phyloP scores from a whole-genome alignment of 495 filamentous ascomycete species.

The Chaetomidium leptoderma region DNA sequence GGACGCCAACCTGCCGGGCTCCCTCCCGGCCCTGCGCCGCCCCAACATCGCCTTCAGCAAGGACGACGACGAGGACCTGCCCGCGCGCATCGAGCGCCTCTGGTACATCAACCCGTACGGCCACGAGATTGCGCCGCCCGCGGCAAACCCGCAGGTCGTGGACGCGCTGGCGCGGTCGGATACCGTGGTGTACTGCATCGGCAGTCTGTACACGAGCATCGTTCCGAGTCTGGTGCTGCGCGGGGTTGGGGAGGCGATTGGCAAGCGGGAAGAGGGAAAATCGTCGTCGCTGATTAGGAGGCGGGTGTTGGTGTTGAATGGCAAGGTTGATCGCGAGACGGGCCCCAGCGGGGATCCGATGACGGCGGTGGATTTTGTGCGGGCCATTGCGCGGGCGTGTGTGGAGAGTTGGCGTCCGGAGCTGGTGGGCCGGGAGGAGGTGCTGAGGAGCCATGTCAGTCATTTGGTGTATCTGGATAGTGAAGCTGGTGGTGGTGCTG shows the following conservation, averaged over 20 bases:
- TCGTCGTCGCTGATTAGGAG: constrained; percentile 51
- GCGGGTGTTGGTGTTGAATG: constrained; percentile 85
- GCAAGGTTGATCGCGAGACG: constrained; percentile 79
- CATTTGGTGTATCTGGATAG: constrained; percentile 75
- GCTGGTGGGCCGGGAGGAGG: constrained; percentile 40
- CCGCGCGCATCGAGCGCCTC: constrained; percentile 71
- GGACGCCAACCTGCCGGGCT: constrained; percentile 85
- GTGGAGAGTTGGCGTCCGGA: constrained; percentile 38
- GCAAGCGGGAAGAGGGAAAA: constrained; percentile 5
- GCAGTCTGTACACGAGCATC: constrained; percentile 77
- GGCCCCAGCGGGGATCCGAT: constrained; percentile 58
- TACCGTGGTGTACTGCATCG: constrained; percentile 83
- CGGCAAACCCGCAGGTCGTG: constrained; percentile 74
- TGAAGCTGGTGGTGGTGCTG: constrained; percentile 29
- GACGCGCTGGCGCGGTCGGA: constrained; percentile 57
- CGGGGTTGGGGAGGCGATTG: constrained; percentile 56
- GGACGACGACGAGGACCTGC: constrained; percentile 57
- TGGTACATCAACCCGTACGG: constrained; percentile 99
- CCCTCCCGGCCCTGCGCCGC: constrained; percentile 69
- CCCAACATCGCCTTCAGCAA: constrained; percentile 81
- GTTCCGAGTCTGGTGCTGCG: constrained; percentile 69
- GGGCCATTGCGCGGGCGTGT: constrained; percentile 68
- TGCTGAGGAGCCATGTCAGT: constrained; percentile 62
- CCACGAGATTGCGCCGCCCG: constrained; percentile 75
- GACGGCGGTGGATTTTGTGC: constrained; percentile 71